Evolutionary conservation across 1,139 yeast species (phyloP).

Genomic region (Yamadazyma kanchanaburiensis): DNA sequence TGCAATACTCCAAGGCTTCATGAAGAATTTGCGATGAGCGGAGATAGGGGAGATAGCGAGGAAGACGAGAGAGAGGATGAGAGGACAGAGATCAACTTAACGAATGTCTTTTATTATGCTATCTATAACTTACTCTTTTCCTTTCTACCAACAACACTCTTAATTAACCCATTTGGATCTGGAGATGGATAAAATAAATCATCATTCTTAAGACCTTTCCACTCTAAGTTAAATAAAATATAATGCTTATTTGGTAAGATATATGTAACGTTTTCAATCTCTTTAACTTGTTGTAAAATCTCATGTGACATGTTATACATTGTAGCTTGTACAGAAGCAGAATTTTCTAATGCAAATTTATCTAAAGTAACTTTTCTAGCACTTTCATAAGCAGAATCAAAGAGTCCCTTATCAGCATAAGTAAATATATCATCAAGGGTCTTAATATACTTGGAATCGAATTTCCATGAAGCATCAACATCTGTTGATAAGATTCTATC

Average conservation of each 20-base stretch:
- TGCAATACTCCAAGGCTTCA: constrained; percentile 22
- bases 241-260: constrained; percentile 88
- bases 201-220: constrained; percentile 81
- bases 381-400: constrained; percentile 56
- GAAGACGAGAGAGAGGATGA: constrained; percentile 2
- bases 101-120: too few relatives aligned
- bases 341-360: constrained; percentile 78
- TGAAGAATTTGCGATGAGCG: constrained; percentile 6
- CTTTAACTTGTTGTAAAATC: constrained; percentile 57
- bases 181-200: constrained; percentile 87
- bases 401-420: constrained; percentile 57
- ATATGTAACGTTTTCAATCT: constrained; percentile 64
- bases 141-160: constrained; percentile 74
- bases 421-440: constrained; percentile 48
- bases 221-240: constrained; percentile 70
- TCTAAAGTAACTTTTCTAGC: constrained; percentile 73
- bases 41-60: background rate
- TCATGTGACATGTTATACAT: constrained; percentile 87
- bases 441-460: constrained; percentile 47
- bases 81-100: background rate
- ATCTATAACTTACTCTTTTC: constrained; percentile 37
- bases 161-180: constrained; percentile 90
- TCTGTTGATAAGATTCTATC: constrained; percentile 90
- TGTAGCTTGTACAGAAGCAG: constrained; percentile 92
- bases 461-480: constrained; percentile 73